Conservation (phyloP, 441 rosid species). For the Aquilaria agallochum region DNA sequence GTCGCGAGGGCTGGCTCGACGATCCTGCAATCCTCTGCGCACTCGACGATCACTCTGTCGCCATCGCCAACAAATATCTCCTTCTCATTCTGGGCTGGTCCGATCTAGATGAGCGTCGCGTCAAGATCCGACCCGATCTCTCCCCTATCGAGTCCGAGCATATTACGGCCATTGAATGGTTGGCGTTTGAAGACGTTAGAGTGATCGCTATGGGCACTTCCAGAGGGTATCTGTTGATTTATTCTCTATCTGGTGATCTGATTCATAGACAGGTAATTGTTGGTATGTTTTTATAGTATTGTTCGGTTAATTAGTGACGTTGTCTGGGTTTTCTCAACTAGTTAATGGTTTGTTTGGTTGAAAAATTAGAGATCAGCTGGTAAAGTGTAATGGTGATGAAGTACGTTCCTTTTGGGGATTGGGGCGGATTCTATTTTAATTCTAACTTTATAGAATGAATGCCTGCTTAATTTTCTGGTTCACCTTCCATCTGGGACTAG, state of each 20-base stretch:
- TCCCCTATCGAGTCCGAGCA: slow-evolving; percentile 75
- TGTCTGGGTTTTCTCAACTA: too few species aligned
- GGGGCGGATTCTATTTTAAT: too few species aligned
- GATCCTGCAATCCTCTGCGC: slow-evolving; percentile 57
- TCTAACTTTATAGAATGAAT: too few species aligned
- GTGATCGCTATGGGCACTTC: slow-evolving; percentile 81
- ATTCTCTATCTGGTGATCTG: slow-evolving; percentile 60
- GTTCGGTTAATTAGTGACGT: not conserved
- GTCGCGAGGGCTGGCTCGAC: slow-evolving; percentile 84
- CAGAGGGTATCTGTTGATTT: slow-evolving; percentile 67
- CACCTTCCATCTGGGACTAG: too few species aligned
- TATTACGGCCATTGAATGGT: slow-evolving; percentile 76
- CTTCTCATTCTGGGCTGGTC: slow-evolving; percentile 65
- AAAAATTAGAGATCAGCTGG: not conserved
- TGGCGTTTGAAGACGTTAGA: slow-evolving; percentile 67
- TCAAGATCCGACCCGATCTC: slow-evolving; percentile 83
- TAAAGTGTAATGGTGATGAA: too few species aligned
- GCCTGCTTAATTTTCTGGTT: too few species aligned
- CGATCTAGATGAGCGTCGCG: slow-evolving; percentile 45
- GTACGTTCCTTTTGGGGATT: too few species aligned
- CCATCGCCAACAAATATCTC: slow-evolving; percentile 57
- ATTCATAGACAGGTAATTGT: slow-evolving; percentile 69
- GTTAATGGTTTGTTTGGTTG: not conserved
- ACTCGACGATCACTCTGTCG: slow-evolving; percentile 63
- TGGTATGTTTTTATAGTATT: not conserved